phyloP scores from a whole-genome alignment of 1,284 basidiomycete genomes.

The Moniliella sp. region DNA sequence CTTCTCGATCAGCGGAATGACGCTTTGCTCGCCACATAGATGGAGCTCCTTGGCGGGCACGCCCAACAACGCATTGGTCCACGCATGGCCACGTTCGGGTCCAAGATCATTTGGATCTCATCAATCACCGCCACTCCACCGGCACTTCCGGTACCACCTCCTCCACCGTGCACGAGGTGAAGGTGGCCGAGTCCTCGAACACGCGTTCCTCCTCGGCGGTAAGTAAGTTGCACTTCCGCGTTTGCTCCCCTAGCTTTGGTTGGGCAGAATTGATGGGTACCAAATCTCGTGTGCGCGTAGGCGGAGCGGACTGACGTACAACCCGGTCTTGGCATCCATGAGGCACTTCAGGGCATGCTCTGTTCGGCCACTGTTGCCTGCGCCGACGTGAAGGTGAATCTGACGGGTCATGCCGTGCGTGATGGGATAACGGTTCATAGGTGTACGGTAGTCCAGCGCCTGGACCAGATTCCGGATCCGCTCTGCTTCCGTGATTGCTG shows the following conservation, averaged over 20 bases:
- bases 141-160: constrained; percentile 46
- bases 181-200: constrained; percentile 43
- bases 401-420: too few species aligned
- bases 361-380: constrained; percentile 91
- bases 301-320: constrained; percentile 75
- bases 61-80: constrained; percentile 66
- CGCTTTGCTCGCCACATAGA: constrained; percentile 82
- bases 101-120: constrained; percentile 88
- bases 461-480: too few species aligned
- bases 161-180: constrained; percentile 72
- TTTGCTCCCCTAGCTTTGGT: constrained; percentile 38
- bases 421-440: too few species aligned
- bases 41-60: constrained; percentile 62
- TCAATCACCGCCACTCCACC: constrained; percentile 79
- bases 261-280: constrained; percentile 66
- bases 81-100: constrained; percentile 56
- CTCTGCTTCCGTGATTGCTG: too few species aligned
- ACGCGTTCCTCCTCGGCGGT: constrained; percentile 77
- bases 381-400: too few species aligned
- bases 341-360: constrained; percentile 73
- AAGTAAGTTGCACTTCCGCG: constrained; percentile 58
- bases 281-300: constrained; percentile 87
- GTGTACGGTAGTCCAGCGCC: too few species aligned
- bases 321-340: constrained; percentile 50
- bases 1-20: constrained; percentile 52